Evolutionary conservation across 2,329 filamentous ascomycete species (phyloP), one percentile per base, ranked within the genome.

Genomic region (Penicillium sp.): DNA sequence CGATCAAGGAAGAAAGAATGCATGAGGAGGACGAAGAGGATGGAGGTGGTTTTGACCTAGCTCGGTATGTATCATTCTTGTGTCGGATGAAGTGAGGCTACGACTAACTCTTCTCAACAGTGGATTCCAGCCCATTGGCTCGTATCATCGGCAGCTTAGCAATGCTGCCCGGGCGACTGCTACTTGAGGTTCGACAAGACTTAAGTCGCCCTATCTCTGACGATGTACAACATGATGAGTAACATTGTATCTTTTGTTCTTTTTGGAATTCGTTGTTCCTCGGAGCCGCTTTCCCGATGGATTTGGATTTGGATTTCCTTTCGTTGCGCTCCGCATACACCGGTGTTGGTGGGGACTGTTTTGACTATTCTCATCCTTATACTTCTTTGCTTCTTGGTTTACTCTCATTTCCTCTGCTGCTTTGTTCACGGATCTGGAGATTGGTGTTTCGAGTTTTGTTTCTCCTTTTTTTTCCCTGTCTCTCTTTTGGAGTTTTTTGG

Each of bases 51-150:
- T 82, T 83, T 65, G 81, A 82, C 68, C 74, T 82, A 53, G 78
- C 79, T 59, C 75, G 77, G 79, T 81, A 68, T 60, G 77, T 69
- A 40, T 55, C 52, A 3, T 51, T 10, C 13, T 13, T 5, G 5
- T 13, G 14, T n/a, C 37, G 13, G 37, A 19, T 35, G n/a, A 35
- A 55, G 10, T 2, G 40, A 37, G 25, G 42, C 53, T 22, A 13
- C 22, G 25, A 22, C 63, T 66, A 62, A 67, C 48, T 40, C 26
- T 16, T 7, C 37, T 38, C 37, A 65, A 25, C 55, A 81, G 79
- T 62, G 80, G 80, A 16, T 82, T 82, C 65, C 79, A 81, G 70
- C 79, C 80, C n/a, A 82, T 82, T 57, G 77, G 79, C 14, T 78
- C 77, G 5, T 80, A 79, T 60, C 78, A 80, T 72, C 76, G 74